Conservation (phyloP, 345 rosid genomes). For the Limnanthes douglasii region DNA sequence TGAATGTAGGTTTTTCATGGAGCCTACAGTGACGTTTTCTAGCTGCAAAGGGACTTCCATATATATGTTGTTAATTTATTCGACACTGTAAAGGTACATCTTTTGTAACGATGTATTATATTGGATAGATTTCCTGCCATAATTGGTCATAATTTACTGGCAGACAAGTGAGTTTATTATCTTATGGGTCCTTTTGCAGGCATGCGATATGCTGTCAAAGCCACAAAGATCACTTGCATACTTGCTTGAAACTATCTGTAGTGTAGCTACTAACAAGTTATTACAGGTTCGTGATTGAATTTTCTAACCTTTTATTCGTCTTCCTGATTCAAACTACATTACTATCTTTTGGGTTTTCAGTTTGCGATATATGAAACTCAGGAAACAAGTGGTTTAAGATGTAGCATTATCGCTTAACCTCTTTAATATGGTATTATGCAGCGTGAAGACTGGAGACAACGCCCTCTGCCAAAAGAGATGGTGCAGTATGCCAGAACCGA, state of each 20-base stretch:
- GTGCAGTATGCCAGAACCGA: slow-evolving; percentile 46
- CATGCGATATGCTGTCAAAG: slow-evolving; percentile 47
- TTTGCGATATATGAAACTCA: slow-evolving; percentile 1
- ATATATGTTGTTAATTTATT: slow-evolving; percentile 56
- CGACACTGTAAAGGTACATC: slow-evolving; percentile 78
- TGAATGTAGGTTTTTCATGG: slow-evolving; percentile 84
- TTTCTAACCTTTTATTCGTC: background rate
- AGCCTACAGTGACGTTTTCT: slow-evolving; percentile 59
- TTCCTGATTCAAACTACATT: too few relatives aligned
- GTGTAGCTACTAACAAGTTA: slow-evolving; percentile 42
- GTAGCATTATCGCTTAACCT: slow-evolving; percentile 3
- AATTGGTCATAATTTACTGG: too few relatives aligned
- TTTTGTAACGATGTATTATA: too few relatives aligned
- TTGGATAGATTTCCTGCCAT: too few relatives aligned
- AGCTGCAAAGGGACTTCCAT: slow-evolving; percentile 73
- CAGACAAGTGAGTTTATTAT: too few relatives aligned
- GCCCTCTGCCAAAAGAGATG: slow-evolving; percentile 48
- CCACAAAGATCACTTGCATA: slow-evolving; percentile 67
- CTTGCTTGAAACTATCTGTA: slow-evolving; percentile 54
- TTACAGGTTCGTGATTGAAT: slow-evolving; percentile 35
- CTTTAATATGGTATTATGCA: slow-evolving; percentile 10
- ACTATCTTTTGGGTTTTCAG: background rate
- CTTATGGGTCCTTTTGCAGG: too few relatives aligned
- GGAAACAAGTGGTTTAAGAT: slow-evolving; percentile 5
- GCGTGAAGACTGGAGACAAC: slow-evolving; percentile 84